phyloP scores from a whole-genome alignment of 495 filamentous ascomycete species.

The Immersiella caudata region DNA sequence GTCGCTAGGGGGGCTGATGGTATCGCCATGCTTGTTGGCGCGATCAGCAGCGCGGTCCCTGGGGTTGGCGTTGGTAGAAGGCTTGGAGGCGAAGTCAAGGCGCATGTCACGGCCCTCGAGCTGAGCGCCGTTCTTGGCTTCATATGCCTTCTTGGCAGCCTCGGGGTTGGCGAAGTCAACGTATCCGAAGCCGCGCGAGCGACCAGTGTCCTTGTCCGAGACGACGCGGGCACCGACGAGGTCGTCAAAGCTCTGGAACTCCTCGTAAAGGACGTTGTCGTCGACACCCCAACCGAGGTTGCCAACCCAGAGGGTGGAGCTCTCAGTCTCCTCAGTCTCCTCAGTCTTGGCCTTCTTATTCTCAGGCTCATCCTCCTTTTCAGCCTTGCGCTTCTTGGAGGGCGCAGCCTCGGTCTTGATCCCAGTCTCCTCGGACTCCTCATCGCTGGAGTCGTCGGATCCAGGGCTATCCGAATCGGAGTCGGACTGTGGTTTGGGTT shows the following conservation, averaged over 20 bases:
- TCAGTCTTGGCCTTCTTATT: constrained; percentile 76
- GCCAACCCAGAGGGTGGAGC: constrained; percentile 79
- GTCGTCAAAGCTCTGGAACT: constrained; percentile 84
- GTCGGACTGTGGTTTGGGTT: constrained; percentile 34
- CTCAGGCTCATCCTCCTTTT: constrained; percentile 60
- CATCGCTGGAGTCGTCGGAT: constrained; percentile 35
- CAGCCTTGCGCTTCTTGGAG: constrained; percentile 57
- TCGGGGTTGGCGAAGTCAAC: constrained; percentile 79
- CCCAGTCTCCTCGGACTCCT: constrained; percentile 49
- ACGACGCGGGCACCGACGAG: constrained; percentile 77
- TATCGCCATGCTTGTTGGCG: constrained; percentile 76
- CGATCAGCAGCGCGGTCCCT: constrained; percentile 66
- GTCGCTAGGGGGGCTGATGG: constrained; percentile 71
- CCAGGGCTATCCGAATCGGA: constrained; percentile 25
- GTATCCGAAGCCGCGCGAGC: constrained; percentile 95
- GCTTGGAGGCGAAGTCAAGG: constrained; percentile 83
- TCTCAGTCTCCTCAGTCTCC: constrained; percentile 50
- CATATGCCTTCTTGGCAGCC: constrained; percentile 74
- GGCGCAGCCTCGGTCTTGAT: constrained; percentile 45
- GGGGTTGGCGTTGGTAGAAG: constrained; percentile 55
- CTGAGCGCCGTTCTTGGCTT: constrained; percentile 75
- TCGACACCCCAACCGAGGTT: constrained; percentile 95
- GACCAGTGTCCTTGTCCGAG: constrained; percentile 77
- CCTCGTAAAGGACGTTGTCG: constrained; percentile 83
- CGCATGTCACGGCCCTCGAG: constrained; percentile 86